These are phyloP conservation scores for Pseudevernia furfuracea DNA, from an alignment of 495 filamentous ascomycete genomes.

Conservation along the genomic window DNA sequence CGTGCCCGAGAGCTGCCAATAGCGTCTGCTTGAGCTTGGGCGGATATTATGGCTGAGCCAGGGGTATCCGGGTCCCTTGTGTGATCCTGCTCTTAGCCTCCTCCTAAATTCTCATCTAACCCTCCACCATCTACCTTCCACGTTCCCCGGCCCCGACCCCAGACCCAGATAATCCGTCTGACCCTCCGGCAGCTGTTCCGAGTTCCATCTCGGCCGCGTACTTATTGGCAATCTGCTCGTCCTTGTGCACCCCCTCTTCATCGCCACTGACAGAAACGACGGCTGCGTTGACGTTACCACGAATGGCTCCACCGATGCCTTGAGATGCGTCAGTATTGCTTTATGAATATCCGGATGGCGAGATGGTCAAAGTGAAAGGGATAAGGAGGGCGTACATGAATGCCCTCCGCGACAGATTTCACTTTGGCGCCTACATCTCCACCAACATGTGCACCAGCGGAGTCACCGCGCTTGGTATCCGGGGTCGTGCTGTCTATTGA, in stretches of 20 bases:
- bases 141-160: too few relatives aligned
- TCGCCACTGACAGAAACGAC: neutral
- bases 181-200: too few relatives aligned
- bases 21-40: neutral
- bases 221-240: neutral
- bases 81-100: neutral
- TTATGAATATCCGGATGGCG: neutral
- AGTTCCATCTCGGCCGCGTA: too few relatives aligned
- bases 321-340: neutral
- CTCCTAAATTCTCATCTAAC: neutral
- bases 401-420: too few relatives aligned
- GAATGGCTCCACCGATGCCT: neutral
- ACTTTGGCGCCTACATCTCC: too few relatives aligned
- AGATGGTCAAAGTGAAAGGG: neutral
- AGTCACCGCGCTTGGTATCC: too few relatives aligned
- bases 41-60: neutral
- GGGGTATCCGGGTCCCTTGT: neutral
- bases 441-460: too few relatives aligned
- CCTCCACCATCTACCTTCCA: neutral
- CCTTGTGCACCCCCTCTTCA: neutral
- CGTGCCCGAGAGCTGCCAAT: neutral
- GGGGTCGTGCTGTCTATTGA: too few relatives aligned
- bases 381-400: too few relatives aligned
- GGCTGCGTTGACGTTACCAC: neutral
- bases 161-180: too few relatives aligned